These are phyloP conservation scores for Kazachstania taianensis DNA, from an alignment of 805 yeast genomes.

Conservation along the genomic window DNA sequence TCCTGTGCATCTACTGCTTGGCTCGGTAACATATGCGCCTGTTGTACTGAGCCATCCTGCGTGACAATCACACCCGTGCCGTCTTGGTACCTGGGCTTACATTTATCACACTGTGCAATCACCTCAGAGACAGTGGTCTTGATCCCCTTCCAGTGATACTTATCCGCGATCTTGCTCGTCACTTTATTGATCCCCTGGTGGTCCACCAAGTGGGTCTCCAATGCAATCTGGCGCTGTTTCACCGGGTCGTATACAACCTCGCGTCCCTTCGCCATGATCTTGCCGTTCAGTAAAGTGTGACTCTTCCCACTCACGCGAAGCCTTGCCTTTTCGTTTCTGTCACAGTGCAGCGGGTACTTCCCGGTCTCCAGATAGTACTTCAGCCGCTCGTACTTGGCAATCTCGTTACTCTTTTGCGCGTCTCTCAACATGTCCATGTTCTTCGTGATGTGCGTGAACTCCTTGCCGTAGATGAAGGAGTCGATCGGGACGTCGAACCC, in stretches of 20 bases:
- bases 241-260: constrained; percentile 76
- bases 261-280: constrained; percentile 61
- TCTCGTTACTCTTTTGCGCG: constrained; percentile 19
- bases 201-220: constrained; percentile 52
- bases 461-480: constrained; percentile 76
- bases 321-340: constrained; percentile 80
- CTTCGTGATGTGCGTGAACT: constrained; percentile 42
- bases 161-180: constrained; percentile 64
- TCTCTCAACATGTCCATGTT: constrained; percentile 24
- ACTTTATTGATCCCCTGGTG: constrained; percentile 90
- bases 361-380: constrained; percentile 74
- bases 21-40: constrained; percentile 23
- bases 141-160: constrained; percentile 85
- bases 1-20: constrained; percentile 5
- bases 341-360: constrained; percentile 72
- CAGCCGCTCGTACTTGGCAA: constrained; percentile 61
- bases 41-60: constrained; percentile 12
- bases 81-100: constrained; percentile 41
- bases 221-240: constrained; percentile 65
- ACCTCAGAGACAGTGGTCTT: constrained; percentile 80
- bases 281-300: constrained; percentile 62
- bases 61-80: constrained; percentile 26
- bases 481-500: constrained; percentile 82
- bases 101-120: constrained; percentile 63
- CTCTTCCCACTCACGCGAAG: constrained; percentile 64